Percentiles rank a stretch among this genome's conserved stretches.
Evolutionary conservation across 2,329 filamentous ascomycete genomes (phyloP).

Genomic region (Aspergillus sp.): DNA sequence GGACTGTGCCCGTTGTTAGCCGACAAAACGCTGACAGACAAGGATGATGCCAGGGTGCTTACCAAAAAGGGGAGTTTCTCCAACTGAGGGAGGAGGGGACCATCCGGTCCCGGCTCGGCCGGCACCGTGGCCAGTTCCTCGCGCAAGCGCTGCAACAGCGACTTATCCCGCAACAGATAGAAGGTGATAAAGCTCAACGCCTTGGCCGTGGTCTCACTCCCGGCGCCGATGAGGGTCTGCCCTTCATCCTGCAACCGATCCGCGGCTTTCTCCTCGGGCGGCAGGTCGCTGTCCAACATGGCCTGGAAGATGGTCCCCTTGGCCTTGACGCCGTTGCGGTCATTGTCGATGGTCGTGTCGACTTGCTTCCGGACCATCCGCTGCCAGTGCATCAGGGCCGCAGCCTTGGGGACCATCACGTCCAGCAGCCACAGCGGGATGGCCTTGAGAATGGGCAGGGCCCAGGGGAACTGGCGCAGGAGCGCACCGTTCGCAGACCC

Average conservation of each 20-base stretch:
- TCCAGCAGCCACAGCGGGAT: background rate
- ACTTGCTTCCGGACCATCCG: conserved; percentile 2
- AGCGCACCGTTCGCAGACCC: conserved; percentile 20
- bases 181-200: conserved; percentile 22
- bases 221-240: conserved; percentile 21
- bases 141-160: conserved; percentile 12
- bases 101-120: conserved; percentile 11
- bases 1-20: conserved; percentile 4
- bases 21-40: background rate
- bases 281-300: conserved; percentile 25
- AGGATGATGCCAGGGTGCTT: conserved; percentile 1
- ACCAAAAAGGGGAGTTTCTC: conserved; percentile 32
- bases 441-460: conserved; percentile 2
- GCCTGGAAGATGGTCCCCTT: conserved; percentile 20
- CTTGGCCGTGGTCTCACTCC: conserved; percentile 27
- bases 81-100: conserved; percentile 18
- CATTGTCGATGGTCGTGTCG: conserved; percentile 3
- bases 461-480: conserved; percentile 15
- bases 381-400: background rate
- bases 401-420: background rate
- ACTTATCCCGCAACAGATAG: conserved; percentile 17
- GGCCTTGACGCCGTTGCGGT: background rate
- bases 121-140: conserved; percentile 19
- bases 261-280: conserved; percentile 28
- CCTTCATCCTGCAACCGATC: conserved; percentile 24